Conservation (phyloP, 2,329 filamentous ascomycete species). For the Penicillium sp. region DNA sequence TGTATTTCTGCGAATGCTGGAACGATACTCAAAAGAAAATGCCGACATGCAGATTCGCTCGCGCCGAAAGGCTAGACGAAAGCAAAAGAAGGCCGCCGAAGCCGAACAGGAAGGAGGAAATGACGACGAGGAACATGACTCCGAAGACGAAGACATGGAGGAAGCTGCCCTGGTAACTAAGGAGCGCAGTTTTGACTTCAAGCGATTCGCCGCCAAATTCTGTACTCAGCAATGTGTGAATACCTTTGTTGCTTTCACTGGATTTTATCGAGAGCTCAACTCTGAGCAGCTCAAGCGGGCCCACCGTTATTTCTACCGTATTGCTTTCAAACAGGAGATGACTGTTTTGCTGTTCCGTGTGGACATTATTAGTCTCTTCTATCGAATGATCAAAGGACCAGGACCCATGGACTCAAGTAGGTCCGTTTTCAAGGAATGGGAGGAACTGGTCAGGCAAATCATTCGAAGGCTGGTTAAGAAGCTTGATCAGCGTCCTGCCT, state of each 20-base stretch:
- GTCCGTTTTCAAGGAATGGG: constrained; percentile 80
- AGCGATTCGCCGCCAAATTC: constrained; percentile 76
- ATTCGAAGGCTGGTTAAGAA: constrained; percentile 80
- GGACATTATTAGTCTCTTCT: constrained; percentile 84
- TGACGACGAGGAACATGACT: constrained; percentile 57
- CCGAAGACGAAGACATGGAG: constrained; percentile 71
- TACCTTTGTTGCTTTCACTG: constrained; percentile 78
- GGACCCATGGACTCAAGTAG: constrained; percentile 68
- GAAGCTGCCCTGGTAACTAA: constrained; percentile 68
- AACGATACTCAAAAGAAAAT: constrained; percentile 93
- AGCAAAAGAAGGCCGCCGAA: constrained; percentile 56
- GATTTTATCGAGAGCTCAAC: constrained; percentile 77
- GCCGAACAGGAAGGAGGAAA: constrained; percentile 52
- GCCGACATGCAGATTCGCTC: constrained; percentile 90
- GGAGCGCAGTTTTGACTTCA: constrained; percentile 94
- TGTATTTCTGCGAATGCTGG: constrained; percentile 86
- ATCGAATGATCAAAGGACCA: constrained; percentile 89
- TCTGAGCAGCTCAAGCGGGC: constrained; percentile 81
- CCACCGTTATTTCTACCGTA: constrained; percentile 89
- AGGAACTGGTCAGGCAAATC: constrained; percentile 81
- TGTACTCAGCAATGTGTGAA: constrained; percentile 81
- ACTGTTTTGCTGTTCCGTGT: constrained; percentile 84
- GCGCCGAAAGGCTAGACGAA: constrained; percentile 68
- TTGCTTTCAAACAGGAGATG: constrained; percentile 93
- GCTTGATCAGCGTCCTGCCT: constrained; percentile 77